Percentiles rank a stretch among this genome's conserved stretches.
These are phyloP conservation scores for Peniophora sp. DNA, from an alignment of 1,284 basidiomycete species.

Conservation along the genomic window DNA sequence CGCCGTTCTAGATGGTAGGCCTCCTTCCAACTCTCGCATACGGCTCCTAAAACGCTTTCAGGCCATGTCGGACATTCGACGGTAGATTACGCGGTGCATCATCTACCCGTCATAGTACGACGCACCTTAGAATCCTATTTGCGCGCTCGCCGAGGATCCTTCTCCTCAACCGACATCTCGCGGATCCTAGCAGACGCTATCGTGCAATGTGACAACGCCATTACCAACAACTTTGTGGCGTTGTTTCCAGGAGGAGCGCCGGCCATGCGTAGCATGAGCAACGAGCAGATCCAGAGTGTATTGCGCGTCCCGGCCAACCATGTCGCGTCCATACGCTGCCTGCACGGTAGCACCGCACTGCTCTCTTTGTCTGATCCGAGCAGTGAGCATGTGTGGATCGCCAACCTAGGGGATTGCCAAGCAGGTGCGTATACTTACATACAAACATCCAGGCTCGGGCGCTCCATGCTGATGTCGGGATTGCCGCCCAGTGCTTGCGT, in stretches of 20 bases:
- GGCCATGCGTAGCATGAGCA: constrained; percentile 14
- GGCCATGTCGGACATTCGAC: constrained; percentile 57
- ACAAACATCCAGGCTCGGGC: constrained; percentile 9
- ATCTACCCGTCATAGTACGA: constrained; percentile 38
- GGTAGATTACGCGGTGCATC: constrained; percentile 40
- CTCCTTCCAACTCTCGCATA: constrained; percentile 1
- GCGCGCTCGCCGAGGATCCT: constrained; percentile 21
- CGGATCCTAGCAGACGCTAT: constrained; percentile 33
- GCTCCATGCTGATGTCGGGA: constrained; percentile 1
- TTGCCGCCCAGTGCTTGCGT: constrained; percentile 36
- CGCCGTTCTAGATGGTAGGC: constrained; percentile 53
- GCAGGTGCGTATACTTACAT: constrained; percentile 35
- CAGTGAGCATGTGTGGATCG: constrained; percentile 49
- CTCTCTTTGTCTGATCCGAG: constrained; percentile 46
- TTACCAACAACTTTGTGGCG: constrained; percentile 35
- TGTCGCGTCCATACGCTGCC: constrained; percentile 34
- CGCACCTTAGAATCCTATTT: constrained; percentile 32
- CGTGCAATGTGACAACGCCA: constrained; percentile 31
- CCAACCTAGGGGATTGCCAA: constrained; percentile 59
- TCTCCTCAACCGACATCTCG: constrained; percentile 30
- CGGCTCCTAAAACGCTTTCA: constrained; percentile 16
- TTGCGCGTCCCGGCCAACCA: constrained; percentile 21
- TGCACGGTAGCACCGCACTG: constrained; percentile 57
- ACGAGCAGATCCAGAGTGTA: constrained; percentile 17
- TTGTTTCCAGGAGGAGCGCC: constrained; percentile 32